Evolutionary conservation across 805 yeast genomes (phyloP).

Genomic region (Ogataea saltuana): DNA sequence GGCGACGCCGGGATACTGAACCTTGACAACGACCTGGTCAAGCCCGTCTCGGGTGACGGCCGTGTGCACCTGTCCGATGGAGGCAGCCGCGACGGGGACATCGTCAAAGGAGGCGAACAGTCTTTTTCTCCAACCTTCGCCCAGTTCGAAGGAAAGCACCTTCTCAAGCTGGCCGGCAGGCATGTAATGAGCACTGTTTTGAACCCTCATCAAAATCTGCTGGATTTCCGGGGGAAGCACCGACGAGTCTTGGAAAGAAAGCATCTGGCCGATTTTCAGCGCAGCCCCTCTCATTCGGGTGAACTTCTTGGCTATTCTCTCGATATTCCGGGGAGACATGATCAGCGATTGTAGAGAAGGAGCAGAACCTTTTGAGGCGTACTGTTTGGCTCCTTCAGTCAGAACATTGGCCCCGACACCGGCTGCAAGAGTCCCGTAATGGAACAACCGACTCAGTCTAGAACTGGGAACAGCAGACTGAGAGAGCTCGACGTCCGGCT

Average conservation of each 20-base stretch:
- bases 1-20: slow-evolving; percentile 96
- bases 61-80: slow-evolving; percentile 93
- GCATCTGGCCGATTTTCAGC: slow-evolving; percentile 92
- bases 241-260: slow-evolving; percentile 89
- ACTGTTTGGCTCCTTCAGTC: slow-evolving; percentile 69
- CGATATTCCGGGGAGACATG: slow-evolving; percentile 80
- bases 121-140: slow-evolving; percentile 72
- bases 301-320: slow-evolving; percentile 82
- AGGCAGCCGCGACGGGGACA: slow-evolving; percentile 94
- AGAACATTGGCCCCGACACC: slow-evolving; percentile 86
- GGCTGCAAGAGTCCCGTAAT: slow-evolving; percentile 91
- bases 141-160: slow-evolving; percentile 72
- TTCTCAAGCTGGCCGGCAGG: slow-evolving; percentile 85
- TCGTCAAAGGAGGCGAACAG: slow-evolving; percentile 75
- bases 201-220: slow-evolving; percentile 77
- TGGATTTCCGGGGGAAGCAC: slow-evolving; percentile 85
- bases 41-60: slow-evolving; percentile 65
- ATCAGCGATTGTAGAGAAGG: slow-evolving; percentile 59
- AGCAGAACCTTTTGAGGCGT: slow-evolving; percentile 47
- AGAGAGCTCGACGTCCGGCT: slow-evolving; percentile 48
- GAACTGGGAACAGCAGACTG: slow-evolving; percentile 82
- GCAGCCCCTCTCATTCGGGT: slow-evolving; percentile 99
- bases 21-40: slow-evolving; percentile 85
- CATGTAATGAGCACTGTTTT: slow-evolving; percentile 95
- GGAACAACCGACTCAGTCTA: slow-evolving; percentile 84